Evolutionary conservation across 2,329 filamentous ascomycete species (phyloP), one percentile per base, ranked within the genome.

Genomic region (Plectosphaerella cucumerina): DNA sequence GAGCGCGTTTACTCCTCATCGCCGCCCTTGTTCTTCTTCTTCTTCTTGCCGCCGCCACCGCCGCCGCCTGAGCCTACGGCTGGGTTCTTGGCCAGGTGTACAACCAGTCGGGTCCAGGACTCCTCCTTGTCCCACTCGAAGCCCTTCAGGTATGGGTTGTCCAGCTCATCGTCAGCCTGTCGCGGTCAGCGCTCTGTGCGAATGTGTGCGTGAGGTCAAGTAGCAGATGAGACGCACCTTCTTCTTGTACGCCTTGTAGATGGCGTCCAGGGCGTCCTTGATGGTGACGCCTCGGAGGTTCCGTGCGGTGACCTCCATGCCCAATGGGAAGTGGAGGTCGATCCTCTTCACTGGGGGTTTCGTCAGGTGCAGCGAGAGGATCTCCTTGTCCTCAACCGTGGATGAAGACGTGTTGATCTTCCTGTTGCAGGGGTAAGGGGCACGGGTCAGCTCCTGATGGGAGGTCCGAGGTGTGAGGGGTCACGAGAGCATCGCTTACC

Each of bases 121-220:
- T 96, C 90, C 61, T 96, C 88, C 69, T 87, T 89, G 73, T 96
- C 89, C 92, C 92, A 97, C 78, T 96, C 91, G 75, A 97, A 97
- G 59, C 93, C 93, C 63, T 86, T 86, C 60, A 97, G 86, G 78
- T 92, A 90, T 57, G 92, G 90, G 59, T 82, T 78, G 50, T 93
- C 89, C 55, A 97, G 79, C 70, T 97, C 93, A 68, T 97, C 93
- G 64, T 97, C 93, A 54, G 87, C 81, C 92, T 96, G 61, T 55
- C 50, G 23, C 2, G 15, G 15, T 42, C 39, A 37, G 37, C 22
- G 26, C n/a, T n/a, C n/a, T n/a, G n/a, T 15, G 48, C 22, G n/a
- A 15, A 44, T 18, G 44, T 20, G 37, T 50, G 47, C 22, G 44
- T 41, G 34, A 44, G 47, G 34, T 47, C 47, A 46, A 50, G 15